Percentiles rank a stretch among this genome's conserved stretches.
Evolutionary conservation across 2,329 filamentous ascomycete genomes (phyloP).

Genomic region (Colletotrichum sp.): DNA sequence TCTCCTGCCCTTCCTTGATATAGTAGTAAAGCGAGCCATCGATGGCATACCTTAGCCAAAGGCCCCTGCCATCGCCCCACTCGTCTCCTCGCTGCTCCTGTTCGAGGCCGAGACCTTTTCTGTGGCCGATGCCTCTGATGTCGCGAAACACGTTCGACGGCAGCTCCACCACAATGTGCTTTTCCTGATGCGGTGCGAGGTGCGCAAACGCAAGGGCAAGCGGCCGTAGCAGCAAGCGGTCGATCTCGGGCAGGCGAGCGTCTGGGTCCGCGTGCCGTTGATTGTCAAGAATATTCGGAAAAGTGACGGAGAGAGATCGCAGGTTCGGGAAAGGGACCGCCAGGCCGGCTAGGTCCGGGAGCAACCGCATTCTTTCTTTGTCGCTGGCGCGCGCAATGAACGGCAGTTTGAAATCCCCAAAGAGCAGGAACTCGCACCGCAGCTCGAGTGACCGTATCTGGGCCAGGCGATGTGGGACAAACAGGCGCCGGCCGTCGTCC

Average conservation of each 20-base stretch:
- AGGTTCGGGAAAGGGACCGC: background rate
- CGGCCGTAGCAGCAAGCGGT: background rate
- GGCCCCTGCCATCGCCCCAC: background rate
- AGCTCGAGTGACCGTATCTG: slow-evolving; percentile 28
- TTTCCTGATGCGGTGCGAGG: background rate
- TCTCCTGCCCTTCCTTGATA: background rate
- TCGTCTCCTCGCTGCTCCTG: background rate
- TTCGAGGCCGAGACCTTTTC: background rate
- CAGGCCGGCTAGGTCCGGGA: background rate
- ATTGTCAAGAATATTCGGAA: background rate
- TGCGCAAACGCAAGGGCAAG: background rate
- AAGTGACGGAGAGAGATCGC: background rate
- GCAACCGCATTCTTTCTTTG: background rate
- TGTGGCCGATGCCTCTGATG: background rate
- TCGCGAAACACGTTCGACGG: background rate
- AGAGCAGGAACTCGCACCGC: slow-evolving; percentile 25
- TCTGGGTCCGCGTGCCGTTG: background rate
- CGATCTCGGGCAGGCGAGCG: background rate
- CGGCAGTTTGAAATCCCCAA: background rate
- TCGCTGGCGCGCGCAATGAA: background rate
- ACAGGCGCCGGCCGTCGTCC: background rate
- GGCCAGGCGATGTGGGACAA: slow-evolving; percentile 26
- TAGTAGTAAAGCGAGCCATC: background rate
- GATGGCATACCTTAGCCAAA: background rate
- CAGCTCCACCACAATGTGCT: background rate